Evolutionary conservation across 2,329 filamentous ascomycete species (phyloP), one percentile per base, ranked within the genome.

Genomic region (Teratosphaeriaceae sp.): DNA sequence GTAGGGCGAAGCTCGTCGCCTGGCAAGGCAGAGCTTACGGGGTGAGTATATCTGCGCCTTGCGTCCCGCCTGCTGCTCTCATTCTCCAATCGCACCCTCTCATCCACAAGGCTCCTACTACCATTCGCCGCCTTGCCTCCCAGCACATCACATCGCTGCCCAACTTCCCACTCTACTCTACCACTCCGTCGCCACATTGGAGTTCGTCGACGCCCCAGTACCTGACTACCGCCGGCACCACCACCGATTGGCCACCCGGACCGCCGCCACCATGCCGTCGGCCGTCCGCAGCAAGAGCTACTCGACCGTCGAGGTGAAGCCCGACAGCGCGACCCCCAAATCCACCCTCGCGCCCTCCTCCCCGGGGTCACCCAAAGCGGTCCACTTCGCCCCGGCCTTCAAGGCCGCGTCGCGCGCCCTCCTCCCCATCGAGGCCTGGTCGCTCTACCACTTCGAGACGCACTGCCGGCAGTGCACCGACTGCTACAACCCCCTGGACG

Each of bases 381-480:
- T 61, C 19, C 56, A 51, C 34, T 62, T 63, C 38, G 59, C 54
- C 21, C 49, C 54, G 6, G 47, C 22, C 36, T 45, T 37, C 34
- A 50, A 52, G 44, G 58, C 59, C 16, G 56, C 66, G 52, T 66
- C 65, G 3, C 64, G 70, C 37, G 65, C 66, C 21, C 55, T 67
- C 27, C 66, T 62, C 45, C 54, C 55, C 4, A 51, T 60, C 27
- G 70, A 73, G 57, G 64, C 62, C 48, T 71, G 69, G 68, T 65
- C 66, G 2, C 55, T 69, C 43, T 70, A 71, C 59, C 57, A 70
- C 61, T 72, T 71, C 45, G 70, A 73, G 52, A 61, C 57, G 45
- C 71, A 74, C 57, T 68, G 68, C 26, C 62, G 63, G 38, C 62
- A 61, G 47, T 74, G 71, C 57, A 55, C 50, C 34, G 58, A 62